phyloP scores from a whole-genome alignment of 352 stramenopile species.

The Pythium coloratum region DNA sequence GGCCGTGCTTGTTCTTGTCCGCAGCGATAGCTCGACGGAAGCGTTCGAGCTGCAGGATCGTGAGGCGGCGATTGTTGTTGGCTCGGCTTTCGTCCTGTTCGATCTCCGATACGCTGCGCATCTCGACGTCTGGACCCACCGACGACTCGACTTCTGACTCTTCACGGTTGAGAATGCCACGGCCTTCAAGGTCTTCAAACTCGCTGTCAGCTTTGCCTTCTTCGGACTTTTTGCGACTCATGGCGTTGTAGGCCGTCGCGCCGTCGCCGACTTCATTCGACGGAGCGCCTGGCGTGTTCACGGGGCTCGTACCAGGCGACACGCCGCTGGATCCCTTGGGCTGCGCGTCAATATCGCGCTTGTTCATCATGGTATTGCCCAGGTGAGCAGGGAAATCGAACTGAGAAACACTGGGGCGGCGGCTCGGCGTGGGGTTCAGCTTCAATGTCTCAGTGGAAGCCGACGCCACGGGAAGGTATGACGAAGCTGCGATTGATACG shows the following conservation, averaged over 20 bases:
- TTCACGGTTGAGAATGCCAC: slow-evolving; percentile 16
- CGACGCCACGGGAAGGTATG: neutral
- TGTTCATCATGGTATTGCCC: neutral
- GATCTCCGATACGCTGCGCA: slow-evolving; percentile 22
- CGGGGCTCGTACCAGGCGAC: slow-evolving; percentile 10
- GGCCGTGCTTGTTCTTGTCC: slow-evolving; percentile 10
- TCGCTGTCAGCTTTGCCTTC: slow-evolving; percentile 5
- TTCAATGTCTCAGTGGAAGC: neutral
- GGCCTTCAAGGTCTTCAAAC: slow-evolving; percentile 24
- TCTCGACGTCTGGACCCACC: slow-evolving; percentile 21
- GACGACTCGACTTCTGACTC: slow-evolving; percentile 13
- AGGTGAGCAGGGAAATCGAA: neutral
- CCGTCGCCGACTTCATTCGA: slow-evolving; percentile 17
- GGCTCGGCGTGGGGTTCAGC: neutral
- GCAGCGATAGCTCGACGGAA: slow-evolving; percentile 36
- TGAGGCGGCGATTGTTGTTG: slow-evolving; percentile 28
- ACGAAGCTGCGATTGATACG: neutral
- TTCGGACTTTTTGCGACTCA: neutral
- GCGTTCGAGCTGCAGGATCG: slow-evolving; percentile 35
- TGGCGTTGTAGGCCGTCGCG: slow-evolving; percentile 5
- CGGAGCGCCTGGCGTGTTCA: slow-evolving; percentile 16
- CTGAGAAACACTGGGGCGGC: neutral
- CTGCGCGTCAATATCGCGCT: neutral
- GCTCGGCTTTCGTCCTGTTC: slow-evolving; percentile 11
- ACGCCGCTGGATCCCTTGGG: neutral